Evolutionary conservation across 306 rosid species (phyloP).

Genomic region (Acacia confusa): DNA sequence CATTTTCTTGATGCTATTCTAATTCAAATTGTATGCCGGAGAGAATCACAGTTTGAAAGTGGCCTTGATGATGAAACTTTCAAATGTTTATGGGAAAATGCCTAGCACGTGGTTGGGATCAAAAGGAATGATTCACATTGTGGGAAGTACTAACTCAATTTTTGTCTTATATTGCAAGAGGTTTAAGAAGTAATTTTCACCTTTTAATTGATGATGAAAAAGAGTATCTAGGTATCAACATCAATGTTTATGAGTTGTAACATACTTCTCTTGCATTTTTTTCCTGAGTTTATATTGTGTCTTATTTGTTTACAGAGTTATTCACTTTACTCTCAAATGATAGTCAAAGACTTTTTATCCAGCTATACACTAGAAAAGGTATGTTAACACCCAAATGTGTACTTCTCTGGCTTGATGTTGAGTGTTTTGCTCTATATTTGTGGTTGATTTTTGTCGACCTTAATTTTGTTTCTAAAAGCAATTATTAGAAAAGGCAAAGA

Average conservation of each 20-base stretch:
- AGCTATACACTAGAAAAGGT: conserved; percentile 91
- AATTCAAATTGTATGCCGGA: conserved; percentile 53
- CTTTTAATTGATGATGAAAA: conserved; percentile 72
- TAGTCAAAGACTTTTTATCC: conserved; percentile 88
- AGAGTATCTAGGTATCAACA: conserved; percentile 57
- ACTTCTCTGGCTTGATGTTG: conserved; percentile 13
- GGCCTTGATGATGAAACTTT: conserved; percentile 44
- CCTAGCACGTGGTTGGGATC: conserved; percentile 51
- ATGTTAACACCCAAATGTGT: conserved; percentile 13
- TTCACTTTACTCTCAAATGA: conserved; percentile 69
- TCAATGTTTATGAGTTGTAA: neutral
- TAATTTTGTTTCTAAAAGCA: neutral
- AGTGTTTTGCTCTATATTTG: conserved; percentile 16
- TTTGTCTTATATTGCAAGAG: conserved; percentile 68
- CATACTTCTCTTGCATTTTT: neutral
- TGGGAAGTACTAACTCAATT: conserved; percentile 74
- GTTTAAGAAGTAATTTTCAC: conserved; percentile 62
- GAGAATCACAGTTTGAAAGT: conserved; percentile 36
- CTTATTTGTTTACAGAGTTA: conserved; percentile 58
- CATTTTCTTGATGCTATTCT: conserved; percentile 58
- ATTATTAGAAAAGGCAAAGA: neutral
- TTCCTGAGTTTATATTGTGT: conserved; percentile 18
- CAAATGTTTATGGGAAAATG: conserved; percentile 68
- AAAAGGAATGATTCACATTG: conserved; percentile 43
- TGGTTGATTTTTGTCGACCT: neutral